Evolutionary conservation across 2,329 filamentous ascomycete genomes (phyloP).

Genomic region (Cercospora sp.): DNA sequence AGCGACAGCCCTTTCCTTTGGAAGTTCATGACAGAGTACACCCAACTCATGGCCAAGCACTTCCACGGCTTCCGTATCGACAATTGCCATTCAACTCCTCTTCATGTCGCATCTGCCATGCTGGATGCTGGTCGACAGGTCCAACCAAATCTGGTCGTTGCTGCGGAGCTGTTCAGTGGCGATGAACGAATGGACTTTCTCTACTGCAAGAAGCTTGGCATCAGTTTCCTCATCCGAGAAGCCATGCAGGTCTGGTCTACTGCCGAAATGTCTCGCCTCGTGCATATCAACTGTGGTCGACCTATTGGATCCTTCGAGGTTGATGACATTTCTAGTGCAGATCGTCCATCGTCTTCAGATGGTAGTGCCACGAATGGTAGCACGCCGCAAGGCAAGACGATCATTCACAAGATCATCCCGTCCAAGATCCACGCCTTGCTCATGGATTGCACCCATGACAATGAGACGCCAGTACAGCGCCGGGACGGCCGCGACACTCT

Average conservation of each 20-base stretch:
- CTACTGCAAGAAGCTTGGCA: conserved; percentile 87
- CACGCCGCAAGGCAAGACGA: conserved; percentile 53
- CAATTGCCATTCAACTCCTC: conserved; percentile 94
- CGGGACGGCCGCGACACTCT: conserved; percentile 90
- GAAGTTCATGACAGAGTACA: conserved; percentile 95
- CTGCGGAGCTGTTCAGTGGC: conserved; percentile 92
- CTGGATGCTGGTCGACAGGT: conserved; percentile 89
- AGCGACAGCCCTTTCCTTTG: conserved; percentile 91
- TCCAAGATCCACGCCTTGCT: conserved; percentile 89
- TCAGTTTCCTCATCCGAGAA: conserved; percentile 90
- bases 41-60: conserved; percentile 86
- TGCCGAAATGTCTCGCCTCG: conserved; percentile 83
- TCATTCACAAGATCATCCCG: conserved; percentile 79
- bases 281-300: conserved; percentile 88
- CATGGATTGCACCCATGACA: conserved; percentile 99
- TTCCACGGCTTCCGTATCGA: conserved; percentile 96
- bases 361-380: conserved; percentile 36
- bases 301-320: conserved; percentile 97
- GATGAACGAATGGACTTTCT: conserved; percentile 95
- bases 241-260: conserved; percentile 99
- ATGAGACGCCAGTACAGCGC: conserved; percentile 93
- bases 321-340: conserved; percentile 74
- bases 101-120: conserved; percentile 92
- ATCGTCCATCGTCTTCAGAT: conserved; percentile 43
- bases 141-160: conserved; percentile 83